These are phyloP conservation scores for Blumeriella jaapii DNA, from an alignment of 2,329 filamentous ascomycete genomes.

Conservation along the genomic window DNA sequence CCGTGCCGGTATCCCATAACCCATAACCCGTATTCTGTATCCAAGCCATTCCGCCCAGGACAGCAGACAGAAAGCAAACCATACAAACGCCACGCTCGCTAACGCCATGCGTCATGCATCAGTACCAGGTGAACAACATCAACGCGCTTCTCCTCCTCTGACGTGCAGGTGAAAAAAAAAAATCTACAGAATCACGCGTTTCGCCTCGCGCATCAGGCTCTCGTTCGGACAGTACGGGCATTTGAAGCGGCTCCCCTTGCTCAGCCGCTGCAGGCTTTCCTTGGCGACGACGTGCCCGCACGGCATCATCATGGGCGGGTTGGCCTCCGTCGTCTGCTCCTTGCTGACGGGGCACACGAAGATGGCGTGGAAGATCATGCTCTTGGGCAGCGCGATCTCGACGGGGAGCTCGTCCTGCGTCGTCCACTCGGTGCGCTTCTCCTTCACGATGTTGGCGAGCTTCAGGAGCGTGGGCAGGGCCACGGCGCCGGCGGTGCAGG, in stretches of 20 bases:
- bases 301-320: conserved; percentile 93
- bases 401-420: conserved; percentile 82
- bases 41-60: no score
- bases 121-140: no score
- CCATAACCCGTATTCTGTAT: no score
- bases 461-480: conserved; percentile 84
- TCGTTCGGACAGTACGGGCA: conserved; percentile 93
- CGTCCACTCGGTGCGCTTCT: conserved; percentile 91
- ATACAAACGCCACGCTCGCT: no score
- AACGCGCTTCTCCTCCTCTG: no score
- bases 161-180: neutral
- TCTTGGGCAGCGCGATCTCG: conserved; percentile 47
- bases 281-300: conserved; percentile 90
- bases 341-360: conserved; percentile 97
- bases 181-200: conserved; percentile 24
- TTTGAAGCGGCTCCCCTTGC: conserved; percentile 75
- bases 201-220: conserved; percentile 63
- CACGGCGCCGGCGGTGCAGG: conserved; percentile 83
- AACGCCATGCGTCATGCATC: no score
- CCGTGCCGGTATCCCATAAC: no score
- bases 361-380: conserved; percentile 78
- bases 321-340: conserved; percentile 84
- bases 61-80: no score
- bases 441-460: conserved; percentile 74
- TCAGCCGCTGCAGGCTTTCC: conserved; percentile 69